Evolutionary conservation across 306 rosid species (phyloP), one percentile per base, ranked within the genome.

Genomic region (Vigna reflexopilosa): DNA sequence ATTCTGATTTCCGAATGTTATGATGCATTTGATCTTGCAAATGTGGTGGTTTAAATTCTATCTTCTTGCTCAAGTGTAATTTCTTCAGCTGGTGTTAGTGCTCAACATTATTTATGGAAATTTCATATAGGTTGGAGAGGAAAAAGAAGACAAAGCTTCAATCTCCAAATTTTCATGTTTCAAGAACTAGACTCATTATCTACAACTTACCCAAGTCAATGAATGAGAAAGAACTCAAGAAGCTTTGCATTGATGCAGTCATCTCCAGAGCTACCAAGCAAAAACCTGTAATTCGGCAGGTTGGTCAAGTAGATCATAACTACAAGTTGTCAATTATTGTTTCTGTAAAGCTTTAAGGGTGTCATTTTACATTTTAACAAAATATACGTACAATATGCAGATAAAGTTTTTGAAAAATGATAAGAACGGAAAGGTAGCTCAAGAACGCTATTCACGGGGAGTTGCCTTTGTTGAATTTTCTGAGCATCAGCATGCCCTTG

Each of bases 401-500:
- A 81, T 95, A 55, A 95, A 93, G 87, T 85, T 85, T 86, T 77
- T 95, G 85, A 86, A 88, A 86, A 96, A 93, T 83, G 86, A 55
- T 72, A 95, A 83, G 85, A 95, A 95, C 78, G 97, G 98, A 73
- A 87, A 91, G 79, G 85, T 59, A 34, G 82, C 83, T 34, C 73
- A 86, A 30, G 88, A 88, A 77, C 85, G 81, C 67, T 62, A 88
- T 83, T 91, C 98, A 16, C 93, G 98, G 24, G 99, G 99, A 47
- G 96, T 91, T 69, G 99, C 99, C 62, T 95, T 95, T 67, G 77
- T 95, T 38, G 97, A 95, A 88, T 93, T 95, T 84, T 87, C 94
- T 5, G 99, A 93, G 88, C 99, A 95, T 85, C 90, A 95, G 78
- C 99, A 95, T 71, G 98, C 99, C 59, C 96, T 95, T 70, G 99